These are phyloP conservation scores for Platanthera zijinensis DNA, from an alignment of 106 monocot genomes.

Conservation along the genomic window DNA sequence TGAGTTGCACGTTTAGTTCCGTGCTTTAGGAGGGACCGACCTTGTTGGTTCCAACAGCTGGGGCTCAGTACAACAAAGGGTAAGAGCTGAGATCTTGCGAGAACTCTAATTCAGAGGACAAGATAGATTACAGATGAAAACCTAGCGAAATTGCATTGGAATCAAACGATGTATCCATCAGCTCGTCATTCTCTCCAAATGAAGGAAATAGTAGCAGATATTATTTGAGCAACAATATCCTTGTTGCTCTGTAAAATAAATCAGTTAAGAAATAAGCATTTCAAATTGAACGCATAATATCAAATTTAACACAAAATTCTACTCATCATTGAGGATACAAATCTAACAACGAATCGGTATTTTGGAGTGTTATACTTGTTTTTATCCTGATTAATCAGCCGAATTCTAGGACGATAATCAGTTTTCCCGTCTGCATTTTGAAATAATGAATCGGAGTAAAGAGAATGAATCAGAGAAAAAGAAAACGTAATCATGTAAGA, in stretches of 20 bases:
- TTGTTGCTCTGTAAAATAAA: conserved; percentile 57
- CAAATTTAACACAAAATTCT: background rate
- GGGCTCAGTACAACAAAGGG: too few relatives aligned
- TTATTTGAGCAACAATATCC: conserved; percentile 62
- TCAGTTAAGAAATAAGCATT: conserved; percentile 16
- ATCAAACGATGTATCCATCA: too few relatives aligned
- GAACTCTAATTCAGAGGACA: too few relatives aligned
- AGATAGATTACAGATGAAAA: too few relatives aligned
- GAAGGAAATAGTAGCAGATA: conserved; percentile 81
- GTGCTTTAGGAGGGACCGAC: too few relatives aligned
- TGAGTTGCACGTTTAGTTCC: too few relatives aligned
- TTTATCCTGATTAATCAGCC: conserved; percentile 88
- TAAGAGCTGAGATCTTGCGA: too few relatives aligned
- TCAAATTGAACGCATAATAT: too few relatives aligned
- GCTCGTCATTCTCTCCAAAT: too few relatives aligned
- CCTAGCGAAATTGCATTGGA: too few relatives aligned
- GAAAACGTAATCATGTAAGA: background rate
- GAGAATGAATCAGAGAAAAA: too few relatives aligned
- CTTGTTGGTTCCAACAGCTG: too few relatives aligned
- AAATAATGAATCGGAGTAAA: background rate
- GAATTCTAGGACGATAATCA: conserved; percentile 79
- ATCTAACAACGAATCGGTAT: conserved; percentile 88
- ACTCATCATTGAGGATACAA: conserved; percentile 41
- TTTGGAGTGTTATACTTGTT: conserved; percentile 95
- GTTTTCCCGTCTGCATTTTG: conserved; percentile 66